phyloP scores from a whole-genome alignment of 78 protist species.

The Planoprotostelium fungivorum region DNA sequence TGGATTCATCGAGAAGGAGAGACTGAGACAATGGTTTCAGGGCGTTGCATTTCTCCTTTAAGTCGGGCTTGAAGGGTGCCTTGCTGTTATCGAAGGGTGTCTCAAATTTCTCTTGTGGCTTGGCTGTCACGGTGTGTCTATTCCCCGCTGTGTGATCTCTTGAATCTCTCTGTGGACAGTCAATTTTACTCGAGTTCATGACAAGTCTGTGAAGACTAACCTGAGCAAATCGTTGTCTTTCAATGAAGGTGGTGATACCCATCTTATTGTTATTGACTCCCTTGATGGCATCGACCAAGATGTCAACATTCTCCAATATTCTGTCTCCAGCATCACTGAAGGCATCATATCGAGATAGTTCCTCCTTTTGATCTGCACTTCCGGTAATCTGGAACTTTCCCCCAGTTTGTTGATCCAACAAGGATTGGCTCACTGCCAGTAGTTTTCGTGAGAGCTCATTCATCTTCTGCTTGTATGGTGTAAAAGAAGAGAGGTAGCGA shows the following conservation, averaged over 20 bases:
- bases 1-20: neutral
- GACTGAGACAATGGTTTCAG: constrained; percentile 4
- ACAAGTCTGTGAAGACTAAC: neutral
- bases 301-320: neutral
- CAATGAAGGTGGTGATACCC: neutral
- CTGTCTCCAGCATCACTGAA: neutral
- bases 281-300: neutral
- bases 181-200: neutral
- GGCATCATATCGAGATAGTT: neutral
- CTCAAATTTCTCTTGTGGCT: constrained; percentile 56
- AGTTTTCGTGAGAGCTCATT: neutral
- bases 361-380: neutral
- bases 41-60: constrained; percentile 68
- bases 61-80: constrained; percentile 67
- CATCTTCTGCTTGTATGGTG: neutral
- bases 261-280: neutral
- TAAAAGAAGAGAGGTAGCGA: neutral
- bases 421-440: neutral
- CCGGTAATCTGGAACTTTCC: neutral
- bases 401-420: neutral
- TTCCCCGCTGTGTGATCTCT: constrained; percentile 3
- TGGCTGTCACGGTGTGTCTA: no score
- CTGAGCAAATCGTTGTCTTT: neutral
- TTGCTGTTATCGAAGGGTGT: constrained; percentile 65
- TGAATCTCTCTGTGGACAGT: neutral